Evolutionary conservation across 2,329 filamentous ascomycete species (phyloP).

Genomic region (Colletotrichum gigasporum): DNA sequence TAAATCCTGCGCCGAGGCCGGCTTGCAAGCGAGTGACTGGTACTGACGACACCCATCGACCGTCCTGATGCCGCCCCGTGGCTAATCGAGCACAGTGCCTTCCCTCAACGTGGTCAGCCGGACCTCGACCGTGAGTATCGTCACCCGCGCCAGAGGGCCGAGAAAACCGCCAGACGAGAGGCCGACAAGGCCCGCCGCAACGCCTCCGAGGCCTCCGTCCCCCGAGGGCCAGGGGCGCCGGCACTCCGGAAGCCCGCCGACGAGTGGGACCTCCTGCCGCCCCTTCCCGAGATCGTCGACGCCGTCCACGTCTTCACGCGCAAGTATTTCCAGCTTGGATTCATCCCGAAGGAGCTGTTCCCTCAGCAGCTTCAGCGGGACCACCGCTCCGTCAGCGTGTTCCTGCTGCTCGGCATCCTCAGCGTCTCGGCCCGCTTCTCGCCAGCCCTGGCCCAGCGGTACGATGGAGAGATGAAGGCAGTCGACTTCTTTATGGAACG

Average conservation of each 20-base stretch:
- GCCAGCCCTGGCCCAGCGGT: constrained; percentile 55
- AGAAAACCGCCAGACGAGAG: constrained; percentile 54
- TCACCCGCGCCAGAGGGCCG: constrained; percentile 61
- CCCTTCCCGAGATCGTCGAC: constrained; percentile 59
- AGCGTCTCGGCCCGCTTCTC: constrained; percentile 66
- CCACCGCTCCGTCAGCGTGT: constrained; percentile 59
- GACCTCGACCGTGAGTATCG: constrained; percentile 66
- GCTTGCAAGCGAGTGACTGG: constrained; percentile 60
- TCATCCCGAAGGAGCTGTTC: constrained; percentile 64
- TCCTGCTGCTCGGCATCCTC: constrained; percentile 64
- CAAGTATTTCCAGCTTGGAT: constrained; percentile 68
- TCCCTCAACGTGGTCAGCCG: constrained; percentile 61
- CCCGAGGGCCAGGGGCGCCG: constrained; percentile 19
- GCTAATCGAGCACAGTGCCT: constrained; percentile 49
- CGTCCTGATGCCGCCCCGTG: background rate
- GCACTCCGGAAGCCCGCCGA: constrained; percentile 41
- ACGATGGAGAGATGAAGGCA: constrained; percentile 60
- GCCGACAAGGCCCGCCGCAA: constrained; percentile 47
- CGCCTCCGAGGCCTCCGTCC: constrained; percentile 40
- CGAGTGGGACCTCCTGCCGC: constrained; percentile 61
- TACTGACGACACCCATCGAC: constrained; percentile 37
- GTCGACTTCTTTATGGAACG: constrained; percentile 63
- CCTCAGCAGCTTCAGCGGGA: constrained; percentile 56
- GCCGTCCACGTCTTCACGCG: constrained; percentile 62
- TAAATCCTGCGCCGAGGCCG: constrained; percentile 60